Percentiles rank a stretch among this genome's conserved stretches.
Conservation (phyloP, 345 rosid species). For the Bruguiera parviflora region DNA sequence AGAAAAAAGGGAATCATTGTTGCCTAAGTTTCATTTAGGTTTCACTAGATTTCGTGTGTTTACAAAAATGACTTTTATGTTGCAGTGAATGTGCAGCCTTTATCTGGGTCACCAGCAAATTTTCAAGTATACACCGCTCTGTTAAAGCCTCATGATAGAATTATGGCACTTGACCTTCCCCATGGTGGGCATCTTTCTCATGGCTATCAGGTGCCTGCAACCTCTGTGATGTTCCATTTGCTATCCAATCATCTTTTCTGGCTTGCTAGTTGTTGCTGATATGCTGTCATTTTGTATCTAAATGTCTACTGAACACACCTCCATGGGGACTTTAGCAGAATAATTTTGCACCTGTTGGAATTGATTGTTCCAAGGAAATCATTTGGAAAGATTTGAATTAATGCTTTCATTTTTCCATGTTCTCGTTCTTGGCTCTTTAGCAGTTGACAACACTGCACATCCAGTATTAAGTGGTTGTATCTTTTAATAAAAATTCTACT, state of each 20-base stretch:
- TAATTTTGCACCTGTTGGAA: neutral
- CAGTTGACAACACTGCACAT: neutral
- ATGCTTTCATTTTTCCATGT: too few species aligned
- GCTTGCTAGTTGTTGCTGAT: neutral
- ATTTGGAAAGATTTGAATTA: neutral
- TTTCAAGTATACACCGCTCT: constrained; percentile 96
- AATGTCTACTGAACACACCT: neutral
- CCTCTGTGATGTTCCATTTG: constrained; percentile 7
- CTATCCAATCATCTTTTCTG: neutral
- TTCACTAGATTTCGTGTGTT: constrained; percentile 6
- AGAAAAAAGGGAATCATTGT: neutral
- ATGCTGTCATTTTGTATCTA: neutral
- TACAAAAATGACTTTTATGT: constrained; percentile 19
- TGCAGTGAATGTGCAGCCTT: constrained; percentile 93
- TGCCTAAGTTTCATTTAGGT: neutral
- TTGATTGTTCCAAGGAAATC: neutral
- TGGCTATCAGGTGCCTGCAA: constrained; percentile 81
- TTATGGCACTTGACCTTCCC: constrained; percentile 99
- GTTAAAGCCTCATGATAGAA: constrained; percentile 92
- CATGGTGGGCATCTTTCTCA: constrained; percentile 99
- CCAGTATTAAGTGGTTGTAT: neutral
- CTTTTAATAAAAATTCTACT: neutral
- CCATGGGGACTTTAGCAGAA: neutral
- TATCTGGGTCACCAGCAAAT: constrained; percentile 95
- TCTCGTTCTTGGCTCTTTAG: neutral